These are phyloP conservation scores for Eleusine indica DNA, from an alignment of 176 grass and related monocot species.

Conservation along the genomic window DNA sequence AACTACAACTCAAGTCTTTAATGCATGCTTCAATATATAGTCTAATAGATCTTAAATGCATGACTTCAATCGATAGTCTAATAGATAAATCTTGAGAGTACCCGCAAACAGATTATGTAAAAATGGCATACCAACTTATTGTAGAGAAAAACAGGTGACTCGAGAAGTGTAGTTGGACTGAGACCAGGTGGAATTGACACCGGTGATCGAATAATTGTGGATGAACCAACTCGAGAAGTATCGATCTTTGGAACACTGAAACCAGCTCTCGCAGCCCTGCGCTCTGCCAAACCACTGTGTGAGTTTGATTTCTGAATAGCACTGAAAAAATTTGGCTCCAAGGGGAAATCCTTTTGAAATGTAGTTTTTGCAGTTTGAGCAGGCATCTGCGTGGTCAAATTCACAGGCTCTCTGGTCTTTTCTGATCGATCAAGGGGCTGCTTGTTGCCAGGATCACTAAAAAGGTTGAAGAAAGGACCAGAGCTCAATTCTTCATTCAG, in stretches of 20 bases:
- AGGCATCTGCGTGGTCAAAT: constrained; percentile 41
- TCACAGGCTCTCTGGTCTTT: constrained; percentile 27
- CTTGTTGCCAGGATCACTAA: constrained; percentile 47
- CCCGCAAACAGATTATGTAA: constrained; percentile 37
- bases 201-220: constrained; percentile 61
- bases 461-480: constrained; percentile 49
- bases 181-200: constrained; percentile 92
- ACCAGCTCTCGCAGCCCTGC: constrained; percentile 78
- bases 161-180: constrained; percentile 81
- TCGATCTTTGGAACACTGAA: constrained; percentile 81
- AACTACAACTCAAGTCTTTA: constrained; percentile 7
- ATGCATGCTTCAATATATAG: background rate
- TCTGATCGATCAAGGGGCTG: constrained; percentile 36
- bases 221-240: constrained; percentile 67
- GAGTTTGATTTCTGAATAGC: constrained; percentile 58
- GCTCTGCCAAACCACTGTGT: constrained; percentile 66
- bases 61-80: constrained; percentile 4
- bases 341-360: constrained; percentile 46
- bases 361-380: constrained; percentile 35
- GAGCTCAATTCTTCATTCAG: constrained; percentile 78
- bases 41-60: constrained; percentile 7
- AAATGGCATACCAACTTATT: constrained; percentile 68
- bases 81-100: background rate
- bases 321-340: constrained; percentile 45
- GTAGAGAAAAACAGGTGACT: constrained; percentile 92